Base-by-base conservation (phyloP, 1,139 yeast genomes). In the Pichia sp. region DNA sequence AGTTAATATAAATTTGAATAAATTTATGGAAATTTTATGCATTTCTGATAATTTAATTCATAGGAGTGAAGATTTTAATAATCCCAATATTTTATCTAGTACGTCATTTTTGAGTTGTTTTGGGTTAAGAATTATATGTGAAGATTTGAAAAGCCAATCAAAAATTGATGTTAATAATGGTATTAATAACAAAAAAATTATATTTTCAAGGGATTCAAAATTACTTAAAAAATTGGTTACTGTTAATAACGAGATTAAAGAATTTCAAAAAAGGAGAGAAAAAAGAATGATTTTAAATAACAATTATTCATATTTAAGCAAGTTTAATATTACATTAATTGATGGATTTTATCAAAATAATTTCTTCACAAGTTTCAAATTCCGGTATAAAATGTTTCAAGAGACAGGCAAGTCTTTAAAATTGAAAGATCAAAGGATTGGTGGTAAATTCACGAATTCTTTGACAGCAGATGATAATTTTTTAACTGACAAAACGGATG, bases 311-410 rank as follows among this genome's bases (percentile, higher is more conserved):
- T 46, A 49, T 40, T 37, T 50, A 25, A 50, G 55, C 32, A 39
- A 29, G 12, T 24, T 39, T 1, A 59, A 61, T 26, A 43, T 50
- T 7, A 37, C 58, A 6, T 32, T 53, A 4, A 40, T 56, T 31
- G 66, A 62, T 46, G 65, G 66, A 1, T 63, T 51, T 43, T 63
- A 57, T 44, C 57, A 56, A 38, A 39, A 56, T 7, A 30, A 30
- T 16, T 58, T 61, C 7, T 35, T 60, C 30, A 53, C 56, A 28
- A 58, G 63, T 12, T 46, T 42, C 36, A 55, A 49, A 35, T 40
- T 51, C n/a, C 42, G 51, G 22, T 35, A 37, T 7, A 41, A 42
- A 37, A 25, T 41, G 7, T 47, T 35, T 33, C 26, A 41, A 16
- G 34, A 24, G 6, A 31, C 37, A 8, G 39, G 43, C 4, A 30